A percentile compares a stretch with the other conserved stretches of the same genome.
Evolutionary conservation across 1,284 basidiomycete species (phyloP).

Genomic region (Leccinum holopus): DNA sequence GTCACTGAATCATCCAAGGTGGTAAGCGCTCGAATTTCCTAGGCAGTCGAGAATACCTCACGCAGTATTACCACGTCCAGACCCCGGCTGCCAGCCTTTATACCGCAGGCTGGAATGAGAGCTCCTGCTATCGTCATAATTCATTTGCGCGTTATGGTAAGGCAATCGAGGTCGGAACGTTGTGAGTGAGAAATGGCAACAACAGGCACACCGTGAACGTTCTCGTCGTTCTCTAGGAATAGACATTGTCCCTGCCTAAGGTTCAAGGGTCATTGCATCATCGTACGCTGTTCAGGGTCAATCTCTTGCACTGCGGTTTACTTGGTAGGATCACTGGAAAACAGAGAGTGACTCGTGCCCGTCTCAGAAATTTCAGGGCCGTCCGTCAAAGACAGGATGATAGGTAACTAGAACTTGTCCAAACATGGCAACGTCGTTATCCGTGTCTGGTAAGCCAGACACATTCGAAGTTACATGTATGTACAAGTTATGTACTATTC

Average conservation of each 20-base stretch:
- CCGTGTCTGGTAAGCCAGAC: neutral
- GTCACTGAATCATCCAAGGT: constrained; percentile 2
- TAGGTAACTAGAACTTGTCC: neutral
- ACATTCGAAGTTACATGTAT: constrained; percentile 1
- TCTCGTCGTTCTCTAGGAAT: neutral
- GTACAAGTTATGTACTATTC: constrained; percentile 14
- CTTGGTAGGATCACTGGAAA: neutral
- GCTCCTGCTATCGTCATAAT: neutral
- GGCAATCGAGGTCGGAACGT: neutral
- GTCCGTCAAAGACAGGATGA: neutral
- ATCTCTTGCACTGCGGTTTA: neutral
- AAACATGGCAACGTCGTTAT: neutral
- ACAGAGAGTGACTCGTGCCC: neutral
- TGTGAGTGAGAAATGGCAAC: neutral
- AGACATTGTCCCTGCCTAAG: neutral
- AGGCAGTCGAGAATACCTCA: constrained; percentile 4
- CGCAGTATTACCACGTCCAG: neutral
- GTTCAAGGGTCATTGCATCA: neutral
- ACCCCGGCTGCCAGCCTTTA: neutral
- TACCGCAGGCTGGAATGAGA: neutral
- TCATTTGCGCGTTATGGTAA: constrained; percentile 14
- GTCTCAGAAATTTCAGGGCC: neutral
- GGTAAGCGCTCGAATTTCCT: constrained; percentile 2
- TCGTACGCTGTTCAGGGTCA: neutral
- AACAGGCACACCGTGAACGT: neutral